Evolutionary conservation across 1,284 basidiomycete species (phyloP).

Genomic region (Anthracocystis setariae): DNA sequence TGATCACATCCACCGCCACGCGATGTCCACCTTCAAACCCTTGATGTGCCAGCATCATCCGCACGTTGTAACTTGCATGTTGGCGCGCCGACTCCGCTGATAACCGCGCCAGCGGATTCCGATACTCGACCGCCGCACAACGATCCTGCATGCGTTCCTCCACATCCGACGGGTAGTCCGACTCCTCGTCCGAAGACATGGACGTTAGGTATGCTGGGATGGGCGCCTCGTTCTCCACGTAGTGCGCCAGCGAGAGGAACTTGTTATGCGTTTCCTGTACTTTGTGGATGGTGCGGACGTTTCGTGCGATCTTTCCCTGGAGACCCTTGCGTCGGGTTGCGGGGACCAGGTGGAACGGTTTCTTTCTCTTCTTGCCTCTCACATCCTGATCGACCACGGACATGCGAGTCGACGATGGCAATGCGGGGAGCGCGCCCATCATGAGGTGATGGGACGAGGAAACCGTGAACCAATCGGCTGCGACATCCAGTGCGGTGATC

Average conservation of each 20-base stretch:
- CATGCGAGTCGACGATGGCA: constrained; percentile 25
- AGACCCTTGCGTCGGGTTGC: constrained; percentile 50
- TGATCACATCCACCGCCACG: constrained; percentile 80
- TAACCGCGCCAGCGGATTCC: constrained; percentile 25
- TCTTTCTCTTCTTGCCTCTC: constrained; percentile 22
- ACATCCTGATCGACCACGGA: neutral
- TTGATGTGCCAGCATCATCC: constrained; percentile 58
- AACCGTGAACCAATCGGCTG: constrained; percentile 55
- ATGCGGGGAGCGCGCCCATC: constrained; percentile 39
- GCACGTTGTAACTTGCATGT: constrained; percentile 47
- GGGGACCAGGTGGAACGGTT: constrained; percentile 33
- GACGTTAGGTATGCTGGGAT: constrained; percentile 58
- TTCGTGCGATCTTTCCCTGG: constrained; percentile 51
- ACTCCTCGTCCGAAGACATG: constrained; percentile 58
- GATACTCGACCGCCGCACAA: constrained; percentile 6
- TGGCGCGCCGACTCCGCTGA: constrained; percentile 43
- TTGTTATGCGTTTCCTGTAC: constrained; percentile 61
- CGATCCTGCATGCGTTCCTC: constrained; percentile 23
- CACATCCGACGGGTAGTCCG: constrained; percentile 46
- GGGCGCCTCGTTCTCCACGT: constrained; percentile 60
- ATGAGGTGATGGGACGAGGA: constrained; percentile 49
- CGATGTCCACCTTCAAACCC: constrained; percentile 61
- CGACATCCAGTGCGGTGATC: constrained; percentile 15
- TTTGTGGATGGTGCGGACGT: constrained; percentile 59
- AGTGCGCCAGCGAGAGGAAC: constrained; percentile 56